Evolutionary conservation across 2,329 filamentous ascomycete genomes (phyloP).

Genomic region (Pseudogymnoascus sp.): DNA sequence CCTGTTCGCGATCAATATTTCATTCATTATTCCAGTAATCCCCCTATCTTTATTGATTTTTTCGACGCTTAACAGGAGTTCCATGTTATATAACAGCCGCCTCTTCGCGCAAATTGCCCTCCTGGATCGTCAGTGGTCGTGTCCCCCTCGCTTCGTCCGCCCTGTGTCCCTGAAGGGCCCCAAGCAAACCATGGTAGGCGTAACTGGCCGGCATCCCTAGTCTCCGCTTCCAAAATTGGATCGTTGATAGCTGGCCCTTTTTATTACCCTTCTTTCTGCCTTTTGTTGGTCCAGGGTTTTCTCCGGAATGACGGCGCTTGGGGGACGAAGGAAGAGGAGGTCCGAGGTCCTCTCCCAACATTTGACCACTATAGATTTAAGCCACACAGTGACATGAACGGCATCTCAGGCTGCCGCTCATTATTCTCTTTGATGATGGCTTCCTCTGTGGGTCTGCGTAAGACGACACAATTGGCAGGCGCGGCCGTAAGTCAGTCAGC

Average conservation of each 20-base stretch:
- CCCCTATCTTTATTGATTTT: neutral
- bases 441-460: neutral
- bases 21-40: neutral
- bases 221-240: constrained; percentile 7
- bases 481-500: neutral
- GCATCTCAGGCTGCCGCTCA: neutral
- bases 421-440: constrained; percentile 4
- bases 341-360: constrained; percentile 1
- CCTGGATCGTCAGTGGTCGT: neutral
- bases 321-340: neutral
- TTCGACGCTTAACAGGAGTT: neutral
- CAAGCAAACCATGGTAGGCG: constrained; percentile 2
- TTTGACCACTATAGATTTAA: constrained; percentile 4
- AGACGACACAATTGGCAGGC: constrained; percentile 5
- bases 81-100: constrained; percentile 3
- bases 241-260: neutral
- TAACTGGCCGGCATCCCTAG: neutral
- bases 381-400: constrained; percentile 2
- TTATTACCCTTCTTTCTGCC: constrained; percentile 4
- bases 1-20: neutral
- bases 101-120: neutral
- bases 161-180: constrained; percentile 1
- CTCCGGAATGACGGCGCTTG: constrained; percentile 1
- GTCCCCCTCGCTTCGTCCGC: constrained; percentile 1
- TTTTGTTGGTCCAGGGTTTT: neutral